A percentile compares a stretch with the other conserved stretches of the same genome.
phyloP scores from a whole-genome alignment of 148 eudicot species.

The Talinum fruticosum region DNA sequence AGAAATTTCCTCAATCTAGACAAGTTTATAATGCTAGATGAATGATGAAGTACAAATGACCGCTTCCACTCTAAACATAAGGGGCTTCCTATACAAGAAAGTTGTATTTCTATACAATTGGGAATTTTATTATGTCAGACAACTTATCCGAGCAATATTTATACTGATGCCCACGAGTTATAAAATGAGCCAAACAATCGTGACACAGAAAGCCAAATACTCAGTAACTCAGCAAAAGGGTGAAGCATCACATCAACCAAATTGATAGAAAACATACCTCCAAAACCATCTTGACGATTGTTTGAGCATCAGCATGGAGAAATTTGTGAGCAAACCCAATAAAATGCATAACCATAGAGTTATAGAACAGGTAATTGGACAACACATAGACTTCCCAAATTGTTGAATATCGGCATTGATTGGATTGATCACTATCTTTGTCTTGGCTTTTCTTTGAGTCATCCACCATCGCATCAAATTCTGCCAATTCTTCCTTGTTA shows the following conservation, averaged over 20 bases:
- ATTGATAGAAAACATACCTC: conserved; percentile 47
- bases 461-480: conserved; percentile 40
- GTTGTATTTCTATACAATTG: background rate
- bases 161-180: conserved; percentile 1
- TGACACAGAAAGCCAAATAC: background rate
- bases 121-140: background rate
- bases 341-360: conserved; percentile 87
- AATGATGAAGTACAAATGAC: no score
- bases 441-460: conserved; percentile 27
- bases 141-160: background rate
- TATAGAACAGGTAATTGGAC: conserved; percentile 77
- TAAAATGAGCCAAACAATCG: background rate
- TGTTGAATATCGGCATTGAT: conserved; percentile 49
- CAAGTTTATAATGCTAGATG: no score
- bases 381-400: conserved; percentile 77
- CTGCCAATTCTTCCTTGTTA: conserved; percentile 62
- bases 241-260: background rate
- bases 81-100: background rate
- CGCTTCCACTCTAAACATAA: no score
- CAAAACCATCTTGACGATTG: conserved; percentile 68
- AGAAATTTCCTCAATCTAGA: no score
- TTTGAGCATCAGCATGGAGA: conserved; percentile 77
- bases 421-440: conserved; percentile 25
- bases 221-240: background rate
- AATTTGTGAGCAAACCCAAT: conserved; percentile 96